Conservation (phyloP, 352 stramenopile species). For the Globisporangium echinulatum region DNA sequence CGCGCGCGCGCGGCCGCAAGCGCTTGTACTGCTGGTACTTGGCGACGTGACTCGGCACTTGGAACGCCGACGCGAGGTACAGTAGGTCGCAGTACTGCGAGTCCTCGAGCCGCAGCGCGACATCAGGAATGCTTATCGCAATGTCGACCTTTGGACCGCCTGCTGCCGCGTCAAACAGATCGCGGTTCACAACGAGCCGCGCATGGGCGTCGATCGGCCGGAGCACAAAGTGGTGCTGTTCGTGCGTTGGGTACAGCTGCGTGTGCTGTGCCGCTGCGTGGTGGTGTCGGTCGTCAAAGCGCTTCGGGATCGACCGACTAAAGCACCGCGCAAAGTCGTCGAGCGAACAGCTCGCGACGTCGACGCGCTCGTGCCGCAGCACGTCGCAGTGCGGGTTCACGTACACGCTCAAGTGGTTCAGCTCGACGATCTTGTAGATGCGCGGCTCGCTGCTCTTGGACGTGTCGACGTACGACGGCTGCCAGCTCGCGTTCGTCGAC, state of each 20-base stretch:
- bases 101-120: conserved; percentile 78
- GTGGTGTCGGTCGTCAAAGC: conserved; percentile 63
- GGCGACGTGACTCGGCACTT: conserved; percentile 61
- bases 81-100: conserved; percentile 85
- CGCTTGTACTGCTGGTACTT: conserved; percentile 79
- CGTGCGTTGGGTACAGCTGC: conserved; percentile 63
- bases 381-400: conserved; percentile 76
- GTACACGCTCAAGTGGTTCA: conserved; percentile 86
- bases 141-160: conserved; percentile 75
- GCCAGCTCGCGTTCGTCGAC: conserved; percentile 86
- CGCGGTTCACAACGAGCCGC: conserved; percentile 76
- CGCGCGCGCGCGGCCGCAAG: conserved; percentile 40
- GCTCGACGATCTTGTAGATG: conserved; percentile 86
- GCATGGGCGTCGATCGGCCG: conserved; percentile 79
- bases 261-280: conserved; percentile 34
- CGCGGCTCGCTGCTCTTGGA: conserved; percentile 75
- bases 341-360: conserved; percentile 66
- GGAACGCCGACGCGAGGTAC: conserved; percentile 66
- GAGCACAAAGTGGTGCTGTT: conserved; percentile 82
- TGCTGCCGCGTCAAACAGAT: conserved; percentile 58
- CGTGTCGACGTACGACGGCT: conserved; percentile 77
- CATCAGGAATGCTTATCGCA: conserved; percentile 69
- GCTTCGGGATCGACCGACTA: conserved; percentile 73
- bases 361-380: conserved; percentile 37
- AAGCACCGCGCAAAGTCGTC: conserved; percentile 78